Evolutionary conservation across 1,284 basidiomycete species (phyloP), one percentile per base, ranked within the genome.

Genomic region (Dichomitus squalens): DNA sequence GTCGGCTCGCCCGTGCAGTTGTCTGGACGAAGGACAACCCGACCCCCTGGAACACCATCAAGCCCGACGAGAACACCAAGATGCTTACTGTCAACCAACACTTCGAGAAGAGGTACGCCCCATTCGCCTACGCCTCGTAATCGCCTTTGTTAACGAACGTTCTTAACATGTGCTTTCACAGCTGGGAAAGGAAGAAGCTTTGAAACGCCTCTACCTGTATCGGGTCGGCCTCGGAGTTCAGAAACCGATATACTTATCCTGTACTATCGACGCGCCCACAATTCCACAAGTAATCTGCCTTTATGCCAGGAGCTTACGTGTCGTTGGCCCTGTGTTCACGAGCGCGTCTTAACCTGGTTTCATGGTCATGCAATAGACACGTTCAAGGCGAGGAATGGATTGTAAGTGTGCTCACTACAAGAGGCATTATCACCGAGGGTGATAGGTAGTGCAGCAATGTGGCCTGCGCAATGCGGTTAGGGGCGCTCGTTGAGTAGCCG

Each of bases 11-110:
- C 35, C 46, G 25, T 60, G 2, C 61, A 92, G 90, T 93, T 60
- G 76, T 92, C 68, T 93, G 91, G 90, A 86, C 88, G 44, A 90
- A 85, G 76, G 76, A 66, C 69, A 93, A 93, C 79, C 89, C 90
- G 11, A 85, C 86, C 11, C 90, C 91, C 18, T 93, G 89, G 88
- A 88, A 90, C 71, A 79, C 82, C 59, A 80, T 93, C 70, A 81
- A 89, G 70, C 85, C 82, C 38, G 79, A 87, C 64, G 84, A 92
- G 73, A 81, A 81, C 61, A 88, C 82, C 56, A 93, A 93, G 76
- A 47, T 93, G 55, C 68, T 86, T 68, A 73, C 82, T 52, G 81
- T 90, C 36, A 86, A 87, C 75, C 83, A 87, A 68, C 86, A 83
- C 65, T 90, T 92, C 62, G 80, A 86, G 14, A 87, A 86, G 76